Evolutionary conservation across 768 basidiomycete genomes (phyloP).

Genomic region (Boletus subcaerulescens): DNA sequence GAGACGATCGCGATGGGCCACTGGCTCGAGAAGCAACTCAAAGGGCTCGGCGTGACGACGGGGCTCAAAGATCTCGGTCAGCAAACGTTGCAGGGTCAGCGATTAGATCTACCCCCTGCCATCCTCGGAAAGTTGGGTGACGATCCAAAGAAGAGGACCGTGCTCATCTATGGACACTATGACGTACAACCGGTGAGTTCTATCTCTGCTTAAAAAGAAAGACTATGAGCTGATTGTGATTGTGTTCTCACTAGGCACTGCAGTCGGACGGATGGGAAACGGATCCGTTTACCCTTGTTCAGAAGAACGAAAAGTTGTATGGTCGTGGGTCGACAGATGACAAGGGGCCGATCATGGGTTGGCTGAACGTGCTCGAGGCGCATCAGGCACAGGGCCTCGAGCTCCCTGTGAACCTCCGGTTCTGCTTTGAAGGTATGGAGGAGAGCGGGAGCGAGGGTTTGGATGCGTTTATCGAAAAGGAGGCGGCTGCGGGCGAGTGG

Average conservation of each 20-base stretch:
- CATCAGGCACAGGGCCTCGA: conserved; percentile 62
- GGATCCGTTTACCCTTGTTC: conserved; percentile 74
- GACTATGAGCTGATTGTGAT: too few relatives aligned
- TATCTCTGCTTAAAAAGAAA: background rate
- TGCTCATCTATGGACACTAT: conserved; percentile 92
- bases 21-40: conserved; percentile 75
- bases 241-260: conserved; percentile 26
- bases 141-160: conserved; percentile 89
- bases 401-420: conserved; percentile 85
- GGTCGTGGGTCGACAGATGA: conserved; percentile 93
- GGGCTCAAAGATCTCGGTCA: conserved; percentile 72
- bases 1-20: conserved; percentile 85
- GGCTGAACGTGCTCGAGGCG: conserved; percentile 88
- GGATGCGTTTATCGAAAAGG: conserved; percentile 78
- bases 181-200: conserved; percentile 84
- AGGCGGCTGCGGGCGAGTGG: conserved; percentile 68
- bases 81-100: conserved; percentile 70
- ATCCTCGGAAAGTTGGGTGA: conserved; percentile 80
- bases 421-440: conserved; percentile 98
- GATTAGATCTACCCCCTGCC: conserved; percentile 73
- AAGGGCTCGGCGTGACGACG: conserved; percentile 75
- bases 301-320: conserved; percentile 57
- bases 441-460: conserved; percentile 90
- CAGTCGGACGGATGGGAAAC: conserved; percentile 82
- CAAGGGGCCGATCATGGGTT: conserved; percentile 86